Evolutionary conservation across 306 rosid species (phyloP), one percentile per base, ranked within the genome.

Genomic region (Carpinus fangiana): DNA sequence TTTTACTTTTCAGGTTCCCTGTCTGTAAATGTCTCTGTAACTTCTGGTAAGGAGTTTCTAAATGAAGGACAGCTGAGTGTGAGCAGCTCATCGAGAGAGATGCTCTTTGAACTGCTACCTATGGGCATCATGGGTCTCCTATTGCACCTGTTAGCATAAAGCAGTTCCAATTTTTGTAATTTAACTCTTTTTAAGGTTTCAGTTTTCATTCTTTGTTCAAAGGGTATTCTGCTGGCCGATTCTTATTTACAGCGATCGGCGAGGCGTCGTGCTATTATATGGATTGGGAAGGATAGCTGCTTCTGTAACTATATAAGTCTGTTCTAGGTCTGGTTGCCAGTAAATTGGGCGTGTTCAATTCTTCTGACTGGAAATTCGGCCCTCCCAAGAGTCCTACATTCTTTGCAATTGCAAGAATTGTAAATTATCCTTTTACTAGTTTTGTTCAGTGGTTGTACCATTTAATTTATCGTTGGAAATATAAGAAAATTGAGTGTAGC

Each of bases 1-100:
- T 21, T 55, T 55, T 72, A 43, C 18, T 46, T 28, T 62, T 23
- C 93, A 95, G 99, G 99, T 83, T 93, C 99, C 18, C 34, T 56
- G 82, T 75, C 96, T 1, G 99, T 95, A 72, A 95, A 95, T 47
- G 99, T 95, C 62, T 92, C 98, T 0, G 89, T 90, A 82, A 83
- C 96, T 62, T 76, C 86, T 14, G 87, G 90, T 87, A 93, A 90
- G 90, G 97, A 90, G 83, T 91, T 81, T 78, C 57, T 91, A 77
- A 90, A 90, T 53, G 93, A 90, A 7, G 87, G 94, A 51, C 95
- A 86, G 81, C 53, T 76, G 46, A 81, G 84, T 23, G 65, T 48
- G 73, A 87, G 90, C 85, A 61, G 85, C 83, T 84, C 94, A 13
- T 62, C 76, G 18, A 79, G 71, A 61, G 85, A 80, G 53, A 65